A percentile compares a stretch with the other conserved stretches of the same genome.
Evolutionary conservation across 352 stramenopile species (phyloP).

Genomic region (Thalassiosira ordinaria): DNA sequence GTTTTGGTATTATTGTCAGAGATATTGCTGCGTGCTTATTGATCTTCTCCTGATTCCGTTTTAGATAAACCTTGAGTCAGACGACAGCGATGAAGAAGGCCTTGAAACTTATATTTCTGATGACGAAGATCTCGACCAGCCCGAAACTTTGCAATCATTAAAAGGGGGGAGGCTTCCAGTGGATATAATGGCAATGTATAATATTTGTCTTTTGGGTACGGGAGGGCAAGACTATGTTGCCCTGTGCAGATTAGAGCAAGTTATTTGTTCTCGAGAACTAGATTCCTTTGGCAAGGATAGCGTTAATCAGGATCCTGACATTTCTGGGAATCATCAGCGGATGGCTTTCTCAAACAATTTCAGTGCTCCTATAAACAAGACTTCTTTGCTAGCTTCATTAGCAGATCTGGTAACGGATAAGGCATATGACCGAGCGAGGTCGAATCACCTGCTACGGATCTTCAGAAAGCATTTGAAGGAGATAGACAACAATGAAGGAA

Average conservation of each 20-base stretch:
- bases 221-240: conserved; percentile 75
- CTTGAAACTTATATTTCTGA: conserved; percentile 70
- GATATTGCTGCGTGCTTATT: too few species aligned
- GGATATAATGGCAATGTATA: conserved; percentile 71
- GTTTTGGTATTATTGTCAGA: too few species aligned
- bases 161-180: conserved; percentile 67
- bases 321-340: conserved; percentile 24
- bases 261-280: conserved; percentile 47
- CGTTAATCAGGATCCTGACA: background rate
- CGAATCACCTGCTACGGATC: conserved; percentile 37
- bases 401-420: conserved; percentile 40
- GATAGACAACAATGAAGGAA: conserved; percentile 39
- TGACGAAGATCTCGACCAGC: conserved; percentile 75
- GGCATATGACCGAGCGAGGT: too few species aligned
- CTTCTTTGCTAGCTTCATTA: conserved; percentile 41
- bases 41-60: too few species aligned
- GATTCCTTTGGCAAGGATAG: conserved; percentile 30
- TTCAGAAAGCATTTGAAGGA: conserved; percentile 44
- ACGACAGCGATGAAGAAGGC: conserved; percentile 60
- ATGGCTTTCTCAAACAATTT: conserved; percentile 35
- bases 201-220: conserved; percentile 64
- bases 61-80: conserved; percentile 58
- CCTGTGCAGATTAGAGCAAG: conserved; percentile 65
- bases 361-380: conserved; percentile 42
- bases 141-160: conserved; percentile 61